These are phyloP conservation scores for Tagetes erecta DNA, from an alignment of 129 eudicot genomes.

Conservation along the genomic window DNA sequence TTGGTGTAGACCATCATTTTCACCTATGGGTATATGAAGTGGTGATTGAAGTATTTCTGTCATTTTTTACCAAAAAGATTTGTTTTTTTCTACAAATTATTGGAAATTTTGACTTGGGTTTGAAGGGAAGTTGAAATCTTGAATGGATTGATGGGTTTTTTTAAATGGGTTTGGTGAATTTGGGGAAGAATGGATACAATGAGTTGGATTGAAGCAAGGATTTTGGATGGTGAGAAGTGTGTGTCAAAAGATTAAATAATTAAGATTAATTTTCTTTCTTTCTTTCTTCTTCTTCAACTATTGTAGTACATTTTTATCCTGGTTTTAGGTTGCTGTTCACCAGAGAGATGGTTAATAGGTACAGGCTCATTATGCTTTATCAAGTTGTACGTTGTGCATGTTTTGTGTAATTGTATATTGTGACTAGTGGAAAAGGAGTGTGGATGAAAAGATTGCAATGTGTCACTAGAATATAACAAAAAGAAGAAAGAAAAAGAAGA, in stretches of 20 bases:
- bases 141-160: slow-evolving; percentile 32
- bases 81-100: slow-evolving; percentile 6
- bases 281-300: neutral
- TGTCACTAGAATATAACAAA: slow-evolving; percentile 4
- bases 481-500: slow-evolving; percentile 13
- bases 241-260: slow-evolving; percentile 43
- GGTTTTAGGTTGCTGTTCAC: slow-evolving; percentile 4
- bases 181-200: slow-evolving; percentile 29
- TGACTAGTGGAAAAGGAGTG: neutral
- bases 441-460: slow-evolving; percentile 3
- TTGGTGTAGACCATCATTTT: slow-evolving; percentile 68
- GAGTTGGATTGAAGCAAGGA: slow-evolving; percentile 93
- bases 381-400: slow-evolving; percentile 14
- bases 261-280: neutral
- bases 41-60: slow-evolving; percentile 59
- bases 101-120: slow-evolving; percentile 28
- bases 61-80: slow-evolving; percentile 30
- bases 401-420: neutral
- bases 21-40: slow-evolving; percentile 36
- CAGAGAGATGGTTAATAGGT: neutral
- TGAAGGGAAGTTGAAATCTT: slow-evolving; percentile 36
- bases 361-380: neutral
- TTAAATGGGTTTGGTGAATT: slow-evolving; percentile 44
- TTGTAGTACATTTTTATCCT: slow-evolving; percentile 18
- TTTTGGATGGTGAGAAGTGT: slow-evolving; percentile 59